These are phyloP conservation scores for Yamadazyma mexicana DNA, from an alignment of 1,139 yeast genomes.

Conservation along the genomic window DNA sequence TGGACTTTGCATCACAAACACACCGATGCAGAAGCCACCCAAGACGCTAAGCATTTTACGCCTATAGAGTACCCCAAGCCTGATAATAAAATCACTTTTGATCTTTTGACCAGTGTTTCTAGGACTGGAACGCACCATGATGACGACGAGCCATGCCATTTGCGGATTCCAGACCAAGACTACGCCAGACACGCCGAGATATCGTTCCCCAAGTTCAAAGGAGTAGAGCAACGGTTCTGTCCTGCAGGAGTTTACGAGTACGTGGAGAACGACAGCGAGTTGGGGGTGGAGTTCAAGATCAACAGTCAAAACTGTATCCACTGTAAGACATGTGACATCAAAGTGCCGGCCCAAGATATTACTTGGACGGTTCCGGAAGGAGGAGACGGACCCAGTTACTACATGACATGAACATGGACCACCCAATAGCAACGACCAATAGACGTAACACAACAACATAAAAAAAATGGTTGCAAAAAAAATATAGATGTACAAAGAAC, in stretches of 20 bases:
- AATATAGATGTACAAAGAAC: constrained; percentile 3
- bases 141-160: constrained; percentile 89
- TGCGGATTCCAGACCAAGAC: constrained; percentile 76
- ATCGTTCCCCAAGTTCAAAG: constrained; percentile 75
- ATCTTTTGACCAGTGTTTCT: constrained; percentile 86
- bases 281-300: constrained; percentile 83
- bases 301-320: constrained; percentile 96
- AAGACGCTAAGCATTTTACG: constrained; percentile 59
- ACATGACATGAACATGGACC: constrained; percentile 67
- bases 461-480: background rate
- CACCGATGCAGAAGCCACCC: constrained; percentile 73
- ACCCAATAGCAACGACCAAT: no score
- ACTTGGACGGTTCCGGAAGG: constrained; percentile 97
- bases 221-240: constrained; percentile 88
- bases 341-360: constrained; percentile 92
- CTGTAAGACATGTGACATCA: constrained; percentile 97
- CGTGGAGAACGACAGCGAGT: constrained; percentile 61
- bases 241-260: constrained; percentile 99
- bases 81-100: constrained; percentile 87
- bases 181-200: constrained; percentile 62
- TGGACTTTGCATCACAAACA: constrained; percentile 78
- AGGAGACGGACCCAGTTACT: constrained; percentile 96
- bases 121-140: constrained; percentile 96
- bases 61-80: constrained; percentile 93
- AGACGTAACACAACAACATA: background rate